Percentiles rank a stretch among this genome's conserved stretches.
Conservation (phyloP, 2,329 filamentous ascomycete species). For the Talaromyces marneffei region DNA sequence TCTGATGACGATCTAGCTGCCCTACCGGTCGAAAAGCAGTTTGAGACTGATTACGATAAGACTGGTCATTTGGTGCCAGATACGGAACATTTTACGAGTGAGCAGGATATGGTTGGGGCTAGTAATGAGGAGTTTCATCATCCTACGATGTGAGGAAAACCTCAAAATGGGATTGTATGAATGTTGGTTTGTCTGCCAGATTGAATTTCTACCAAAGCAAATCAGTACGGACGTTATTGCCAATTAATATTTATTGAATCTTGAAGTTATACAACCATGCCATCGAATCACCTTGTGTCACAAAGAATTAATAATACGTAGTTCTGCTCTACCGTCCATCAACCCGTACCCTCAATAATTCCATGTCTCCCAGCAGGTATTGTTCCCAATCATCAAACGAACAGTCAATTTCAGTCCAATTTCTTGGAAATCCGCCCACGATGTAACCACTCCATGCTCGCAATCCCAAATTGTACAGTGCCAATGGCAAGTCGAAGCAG, state of each 20-base stretch:
- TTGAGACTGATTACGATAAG: constrained; percentile 14
- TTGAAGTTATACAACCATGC: too few relatives aligned
- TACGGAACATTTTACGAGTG: constrained; percentile 9
- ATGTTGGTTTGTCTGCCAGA: not conserved
- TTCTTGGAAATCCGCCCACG: not conserved
- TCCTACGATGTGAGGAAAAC: not conserved
- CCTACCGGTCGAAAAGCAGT: constrained; percentile 11
- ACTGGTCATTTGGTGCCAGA: constrained; percentile 11
- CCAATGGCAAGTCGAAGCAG: not conserved
- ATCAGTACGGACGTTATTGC: not conserved
- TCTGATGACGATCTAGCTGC: constrained; percentile 8
- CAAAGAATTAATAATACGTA: too few relatives aligned
- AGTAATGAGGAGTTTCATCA: constrained; percentile 12
- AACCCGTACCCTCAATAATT: not conserved
- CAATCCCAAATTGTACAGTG: not conserved
- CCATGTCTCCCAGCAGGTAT: not conserved
- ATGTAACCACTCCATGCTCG: not conserved
- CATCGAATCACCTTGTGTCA: not conserved
- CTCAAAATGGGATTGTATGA: not conserved
- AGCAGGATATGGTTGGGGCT: constrained; percentile 13
- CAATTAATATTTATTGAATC: too few relatives aligned
- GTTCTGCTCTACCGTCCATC: not conserved
- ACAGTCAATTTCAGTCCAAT: not conserved
- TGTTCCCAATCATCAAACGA: not conserved
- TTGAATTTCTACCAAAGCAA: not conserved